phyloP scores from a whole-genome alignment of 2,329 filamentous ascomycete genomes.

The Chaetomiaceae sp. region DNA sequence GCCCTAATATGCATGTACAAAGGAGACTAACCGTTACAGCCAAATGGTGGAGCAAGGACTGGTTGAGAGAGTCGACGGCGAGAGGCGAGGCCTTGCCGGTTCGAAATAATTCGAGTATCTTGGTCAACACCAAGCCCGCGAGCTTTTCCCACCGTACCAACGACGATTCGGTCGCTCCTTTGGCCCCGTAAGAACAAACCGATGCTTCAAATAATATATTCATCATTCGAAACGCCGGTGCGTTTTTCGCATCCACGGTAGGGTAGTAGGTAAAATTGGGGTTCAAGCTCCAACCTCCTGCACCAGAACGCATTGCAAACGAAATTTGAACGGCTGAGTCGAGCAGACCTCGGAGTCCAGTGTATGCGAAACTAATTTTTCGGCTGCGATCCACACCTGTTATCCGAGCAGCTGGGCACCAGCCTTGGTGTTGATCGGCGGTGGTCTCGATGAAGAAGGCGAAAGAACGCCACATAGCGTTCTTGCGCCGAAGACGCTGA shows the following conservation, averaged over 20 bases:
- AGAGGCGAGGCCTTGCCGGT: not conserved
- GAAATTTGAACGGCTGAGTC: conserved; percentile 2
- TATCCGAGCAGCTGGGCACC: not conserved
- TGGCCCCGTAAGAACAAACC: not conserved
- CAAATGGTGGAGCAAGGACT: not conserved
- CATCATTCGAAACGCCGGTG: not conserved
- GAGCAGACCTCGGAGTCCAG: conserved; percentile 3
- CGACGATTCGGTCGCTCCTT: not conserved
- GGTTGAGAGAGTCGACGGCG: not conserved
- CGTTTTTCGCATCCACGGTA: not conserved
- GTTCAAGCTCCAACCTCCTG: conserved; percentile 1
- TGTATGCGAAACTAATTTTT: not conserved
- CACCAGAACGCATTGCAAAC: not conserved
- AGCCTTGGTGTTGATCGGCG: not conserved
- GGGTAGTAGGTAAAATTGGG: conserved; percentile 6
- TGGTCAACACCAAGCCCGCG: not conserved
- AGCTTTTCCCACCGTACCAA: not conserved
- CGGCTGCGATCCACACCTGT: not conserved
- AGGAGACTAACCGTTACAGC: too few species aligned
- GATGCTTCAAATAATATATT: not conserved
- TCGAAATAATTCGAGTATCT: not conserved
- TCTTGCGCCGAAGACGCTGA: too few species aligned
- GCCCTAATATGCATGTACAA: too few species aligned
- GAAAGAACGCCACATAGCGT: not conserved
- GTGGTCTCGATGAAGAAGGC: not conserved